Evolutionary conservation across 768 basidiomycete genomes (phyloP), one percentile per base, ranked within the genome.

Genomic region (Amylocystis lapponica): DNA sequence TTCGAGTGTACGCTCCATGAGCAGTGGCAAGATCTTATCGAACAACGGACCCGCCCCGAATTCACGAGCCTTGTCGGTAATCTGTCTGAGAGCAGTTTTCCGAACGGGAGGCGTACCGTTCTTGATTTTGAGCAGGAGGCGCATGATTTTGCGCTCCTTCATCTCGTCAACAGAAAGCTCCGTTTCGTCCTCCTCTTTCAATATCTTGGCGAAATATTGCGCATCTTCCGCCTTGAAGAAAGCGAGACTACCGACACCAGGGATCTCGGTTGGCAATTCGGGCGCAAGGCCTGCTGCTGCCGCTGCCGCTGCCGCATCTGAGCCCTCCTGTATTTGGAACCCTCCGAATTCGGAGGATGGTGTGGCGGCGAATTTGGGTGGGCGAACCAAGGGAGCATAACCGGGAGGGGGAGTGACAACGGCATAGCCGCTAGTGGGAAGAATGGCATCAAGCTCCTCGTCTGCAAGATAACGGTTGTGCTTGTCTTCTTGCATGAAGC

Each of bases 91-190:
- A 11, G 96, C 96, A 2, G 95, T 92, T 66, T 99, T 99, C 45
- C 96, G 85, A 46, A 97, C 93, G 10, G 96, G 95, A 21, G 96
- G 96, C 3, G 95, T 98, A 37, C 96, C 96, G 60, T 98, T 99
- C 74, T 99, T 98, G 68, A 99, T 98, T 68, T 98, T 98, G 54
- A 99, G 76, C 41, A 99, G 71, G 19, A 99, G 69, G 20, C 96
- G 85, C 94, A 98, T 97, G 56, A 98, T 98, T 66, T 98, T 99
- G 59, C 95, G 83, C 69, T 98, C 96, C 69, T 99, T 99, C 81
- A 98, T 87, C 70, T 99, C 96, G 38, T 98, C 96, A 7, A 98
- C 86, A 1, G 86, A 81, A 36, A 97, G 71, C 60, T 86, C 81
- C 2, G 84, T 87, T 66, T 98, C 96, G 55, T 97, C 92, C 63